Conservation (phyloP, 805 yeast species). For the Candida insectorum region DNA sequence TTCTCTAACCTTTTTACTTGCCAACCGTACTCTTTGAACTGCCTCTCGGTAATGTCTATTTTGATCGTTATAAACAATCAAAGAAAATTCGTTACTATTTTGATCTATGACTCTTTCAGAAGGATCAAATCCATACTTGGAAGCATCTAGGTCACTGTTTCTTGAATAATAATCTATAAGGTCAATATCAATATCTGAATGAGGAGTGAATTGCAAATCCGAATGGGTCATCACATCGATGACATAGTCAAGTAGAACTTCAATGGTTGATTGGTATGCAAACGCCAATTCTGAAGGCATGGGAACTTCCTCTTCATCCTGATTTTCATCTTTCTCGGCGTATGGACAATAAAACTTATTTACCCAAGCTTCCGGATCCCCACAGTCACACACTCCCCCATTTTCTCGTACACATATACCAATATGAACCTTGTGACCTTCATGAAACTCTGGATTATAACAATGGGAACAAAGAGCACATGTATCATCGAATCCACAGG, state of each 20-base stretch:
- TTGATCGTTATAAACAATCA: slow-evolving; percentile 76
- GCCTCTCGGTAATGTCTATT: slow-evolving; percentile 74
- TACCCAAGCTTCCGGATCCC: slow-evolving; percentile 84
- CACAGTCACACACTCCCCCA: slow-evolving; percentile 87
- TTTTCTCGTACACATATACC: slow-evolving; percentile 62
- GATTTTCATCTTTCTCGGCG: slow-evolving; percentile 11
- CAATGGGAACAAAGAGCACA: slow-evolving; percentile 82
- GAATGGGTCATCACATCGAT: slow-evolving; percentile 57
- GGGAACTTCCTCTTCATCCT: slow-evolving; percentile 4
- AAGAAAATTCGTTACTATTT: slow-evolving; percentile 48
- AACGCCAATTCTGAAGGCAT: slow-evolving; percentile 44
- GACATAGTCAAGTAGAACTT: slow-evolving; percentile 52
- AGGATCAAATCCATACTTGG: slow-evolving; percentile 42
- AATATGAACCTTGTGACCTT: slow-evolving; percentile 67
- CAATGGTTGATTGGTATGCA: slow-evolving; percentile 40
- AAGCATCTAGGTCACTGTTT: slow-evolving; percentile 32
- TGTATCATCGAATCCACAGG: slow-evolving; percentile 78
- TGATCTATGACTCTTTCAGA: slow-evolving; percentile 17
- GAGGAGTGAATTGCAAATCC: slow-evolving; percentile 34
- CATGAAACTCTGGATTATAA: slow-evolving; percentile 64
- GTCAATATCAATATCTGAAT: slow-evolving; percentile 22
- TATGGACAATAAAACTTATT: slow-evolving; percentile 47
- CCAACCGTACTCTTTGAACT: slow-evolving; percentile 55
- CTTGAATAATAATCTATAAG: slow-evolving; percentile 27
- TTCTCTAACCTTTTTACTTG: slow-evolving; percentile 60